Base-by-base conservation (phyloP, 352 stramenopile species). In the Pythium brachiatum region DNA sequence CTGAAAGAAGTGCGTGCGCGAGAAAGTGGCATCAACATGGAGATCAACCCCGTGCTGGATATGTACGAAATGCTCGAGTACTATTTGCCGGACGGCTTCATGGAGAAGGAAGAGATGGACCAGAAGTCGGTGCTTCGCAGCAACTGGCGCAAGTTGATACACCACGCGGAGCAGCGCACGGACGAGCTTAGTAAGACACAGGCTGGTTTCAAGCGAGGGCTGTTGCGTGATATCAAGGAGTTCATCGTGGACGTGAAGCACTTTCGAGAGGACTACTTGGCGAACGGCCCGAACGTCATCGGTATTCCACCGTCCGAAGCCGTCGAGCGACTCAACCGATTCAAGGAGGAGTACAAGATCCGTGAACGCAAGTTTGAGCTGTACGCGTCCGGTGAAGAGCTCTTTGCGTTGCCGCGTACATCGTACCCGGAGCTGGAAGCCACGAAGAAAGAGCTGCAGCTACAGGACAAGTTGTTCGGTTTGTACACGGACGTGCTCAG, bases 41-140 rank as follows among this genome's bases (percentile, higher is more conserved):
- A 99, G 70, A 99, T 99, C 62, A 95, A 96, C 46, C 96, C 97
- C 3, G 96, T 99, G 43, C 84, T 99, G 53, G 96, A 99, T 52
- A 99, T 99, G 97, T 99, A 99, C 80, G 90, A 94, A 56, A 98
- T 99, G 93, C 83, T 99, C 20, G 91, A 98, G 69, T 94, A 94
- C 39, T 98, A 97, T 60, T 46, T 97, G 1, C 89, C 93, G 3
- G 84, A 96, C 26, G 93, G 92, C 3, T 99, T 99, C 71, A 99
- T 99, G 95, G 96, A 99, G 62, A 99, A 99, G 66, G 95, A 99
- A 65, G 97, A 99, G 69, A 99, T 99, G 77, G 97, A 99, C 60
- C 97, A 99, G 67, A 99, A 99, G 76, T 99, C 93, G 18, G 95
- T 99, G 16, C 74, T 99, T 7, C 89, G 92, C 26, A 96, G 89